Percentiles rank a stretch among this genome's conserved stretches.
Conservation (phyloP, 176 grass and related monocot genomes). For the Carex myosuroides region DNA sequence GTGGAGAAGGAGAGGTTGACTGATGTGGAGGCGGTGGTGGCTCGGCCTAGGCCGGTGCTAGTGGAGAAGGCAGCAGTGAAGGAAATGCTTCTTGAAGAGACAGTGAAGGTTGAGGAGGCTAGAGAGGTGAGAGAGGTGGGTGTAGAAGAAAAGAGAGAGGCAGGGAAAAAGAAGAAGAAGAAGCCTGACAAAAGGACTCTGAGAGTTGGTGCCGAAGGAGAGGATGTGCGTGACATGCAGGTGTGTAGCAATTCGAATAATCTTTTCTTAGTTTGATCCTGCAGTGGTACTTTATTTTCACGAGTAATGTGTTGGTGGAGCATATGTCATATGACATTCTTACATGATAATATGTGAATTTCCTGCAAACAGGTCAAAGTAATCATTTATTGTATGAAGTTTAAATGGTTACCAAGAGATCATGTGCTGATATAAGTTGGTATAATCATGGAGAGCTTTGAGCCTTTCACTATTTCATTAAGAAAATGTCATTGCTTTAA, state of each 20-base stretch:
- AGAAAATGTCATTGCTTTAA: neutral
- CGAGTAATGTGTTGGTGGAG: neutral
- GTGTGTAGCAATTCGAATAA: constrained; percentile 24
- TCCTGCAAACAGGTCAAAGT: neutral
- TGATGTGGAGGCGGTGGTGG: neutral
- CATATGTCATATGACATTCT: neutral
- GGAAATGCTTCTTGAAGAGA: constrained; percentile 30
- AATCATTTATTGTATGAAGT: neutral
- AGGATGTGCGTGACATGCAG: constrained; percentile 86
- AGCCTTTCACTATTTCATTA: neutral
- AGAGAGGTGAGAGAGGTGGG: constrained; percentile 13
- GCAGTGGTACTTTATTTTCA: constrained; percentile 22
- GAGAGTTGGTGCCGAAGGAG: constrained; percentile 61
- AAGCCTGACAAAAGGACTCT: constrained; percentile 27
- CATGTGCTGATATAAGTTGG: neutral
- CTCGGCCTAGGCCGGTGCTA: constrained; percentile 18
- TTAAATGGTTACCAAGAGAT: neutral
- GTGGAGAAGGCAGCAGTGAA: constrained; percentile 51
- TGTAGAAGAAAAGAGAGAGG: constrained; percentile 13
- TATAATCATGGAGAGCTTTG: neutral
- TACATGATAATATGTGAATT: neutral
- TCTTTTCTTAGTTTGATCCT: constrained; percentile 6
- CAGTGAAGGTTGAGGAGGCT: constrained; percentile 36
- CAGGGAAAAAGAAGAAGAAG: neutral
- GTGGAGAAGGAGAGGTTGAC: constrained; percentile 28